Percentiles rank a stretch among this genome's conserved stretches.
Evolutionary conservation across 2,329 filamentous ascomycete genomes (phyloP).

Genomic region (Verticillium isaacii): DNA sequence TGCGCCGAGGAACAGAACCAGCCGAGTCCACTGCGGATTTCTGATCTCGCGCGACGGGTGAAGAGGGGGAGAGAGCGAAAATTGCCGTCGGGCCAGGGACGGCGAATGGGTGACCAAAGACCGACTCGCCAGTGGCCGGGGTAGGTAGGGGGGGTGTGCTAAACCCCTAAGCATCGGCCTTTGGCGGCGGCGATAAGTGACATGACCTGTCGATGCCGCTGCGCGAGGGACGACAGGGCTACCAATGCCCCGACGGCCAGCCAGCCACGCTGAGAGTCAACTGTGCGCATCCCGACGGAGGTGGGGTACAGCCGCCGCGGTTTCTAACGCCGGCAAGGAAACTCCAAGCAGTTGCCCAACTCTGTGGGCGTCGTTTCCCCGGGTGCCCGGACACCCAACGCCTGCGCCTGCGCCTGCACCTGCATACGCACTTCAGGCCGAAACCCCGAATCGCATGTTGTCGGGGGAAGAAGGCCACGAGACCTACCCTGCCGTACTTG

Average conservation of each 20-base stretch:
- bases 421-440: neutral
- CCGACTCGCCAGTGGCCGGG: neutral
- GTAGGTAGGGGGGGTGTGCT: neutral
- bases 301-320: neutral
- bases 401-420: neutral
- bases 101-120: neutral
- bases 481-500: neutral
- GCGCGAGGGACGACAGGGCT: neutral
- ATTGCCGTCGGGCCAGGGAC: neutral
- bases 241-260: neutral
- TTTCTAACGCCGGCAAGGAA: neutral
- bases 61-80: neutral
- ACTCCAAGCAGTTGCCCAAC: neutral
- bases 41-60: neutral
- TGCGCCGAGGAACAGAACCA: neutral
- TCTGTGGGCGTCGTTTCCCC: neutral
- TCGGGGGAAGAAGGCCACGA: neutral
- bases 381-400: neutral
- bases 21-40: neutral
- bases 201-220: neutral
- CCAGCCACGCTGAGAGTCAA: neutral
- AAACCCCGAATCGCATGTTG: neutral
- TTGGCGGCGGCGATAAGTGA: neutral
- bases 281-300: no score
- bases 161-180: neutral